Base-by-base conservation (phyloP, 2,329 filamentous ascomycete genomes). In the Sporothrix pseudoabietina region DNA sequence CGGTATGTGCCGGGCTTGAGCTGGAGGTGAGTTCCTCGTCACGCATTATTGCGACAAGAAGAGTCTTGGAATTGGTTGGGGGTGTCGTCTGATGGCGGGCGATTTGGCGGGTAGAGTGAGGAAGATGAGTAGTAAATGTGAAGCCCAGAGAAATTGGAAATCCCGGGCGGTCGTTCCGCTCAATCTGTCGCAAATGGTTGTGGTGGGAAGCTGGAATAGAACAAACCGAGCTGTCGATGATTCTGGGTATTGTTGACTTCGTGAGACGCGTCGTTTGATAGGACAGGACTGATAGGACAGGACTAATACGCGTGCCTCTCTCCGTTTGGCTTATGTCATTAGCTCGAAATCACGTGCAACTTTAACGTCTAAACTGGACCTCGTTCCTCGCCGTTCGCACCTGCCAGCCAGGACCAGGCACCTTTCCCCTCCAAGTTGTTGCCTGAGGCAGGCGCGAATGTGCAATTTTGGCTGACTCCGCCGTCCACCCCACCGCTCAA, bases 401-500 rank as follows among this genome's bases (percentile, higher is more conserved):
- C 14, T 49, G 44, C 44, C 44, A 49, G 44, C 26, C 10, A 55
- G 52, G 19, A 54, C 8, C 22, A 6, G n/a, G 49, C 49, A 22
- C 10, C 55, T 61, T 39, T 41, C 32, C 66, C 47, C 66, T 69
- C 66, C 44, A 52, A 66, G 32, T 47, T 39, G 14, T 41, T 66
- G 63, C 73, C 71, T 74, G 35, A 73, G 71, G 73, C 71, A 26
- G 5, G 26, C 0, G 12, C 22, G 57, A 66, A 22, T 1, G 32
- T 41, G 54, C 52, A 61, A 55, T 49, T 35, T 49, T 71, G 19
- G 41, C 49, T 69, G 30, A 66, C 55, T 74, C 69, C 57, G 52
- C 54, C 41, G 39, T 26, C 66, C 35, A 71, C 74, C 74, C 73
- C 74, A 74, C 74, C 35, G 71, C 32, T 30, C n/a, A 14, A 8